A percentile compares a stretch with the other conserved stretches of the same genome.
Evolutionary conservation across 345 rosid species (phyloP).

Genomic region (Gynandropsis gynandra): DNA sequence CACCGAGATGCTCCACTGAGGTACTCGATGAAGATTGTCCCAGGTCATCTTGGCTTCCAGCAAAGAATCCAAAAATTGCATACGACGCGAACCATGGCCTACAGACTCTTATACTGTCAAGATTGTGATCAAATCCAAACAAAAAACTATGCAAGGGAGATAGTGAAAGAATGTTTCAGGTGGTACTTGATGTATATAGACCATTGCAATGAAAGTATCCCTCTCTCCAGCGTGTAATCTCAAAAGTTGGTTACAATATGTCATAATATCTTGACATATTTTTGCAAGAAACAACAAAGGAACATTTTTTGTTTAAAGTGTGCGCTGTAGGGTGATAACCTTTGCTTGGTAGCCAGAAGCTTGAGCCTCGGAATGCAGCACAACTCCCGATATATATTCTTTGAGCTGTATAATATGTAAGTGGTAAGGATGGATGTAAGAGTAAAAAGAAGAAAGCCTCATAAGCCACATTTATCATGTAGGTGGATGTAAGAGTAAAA

Average conservation of each 20-base stretch:
- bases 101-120: constrained; percentile 71
- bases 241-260: neutral
- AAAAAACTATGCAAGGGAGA: constrained; percentile 12
- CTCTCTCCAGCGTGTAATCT: constrained; percentile 1
- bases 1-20: too few relatives aligned
- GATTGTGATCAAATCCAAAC: too few relatives aligned
- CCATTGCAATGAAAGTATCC: constrained; percentile 1
- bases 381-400: constrained; percentile 68
- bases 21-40: too few relatives aligned
- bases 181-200: too few relatives aligned
- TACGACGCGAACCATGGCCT: constrained; percentile 69
- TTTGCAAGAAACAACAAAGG: constrained; percentile 4
- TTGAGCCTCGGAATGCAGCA: constrained; percentile 90
- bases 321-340: constrained; percentile 33
- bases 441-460: neutral
- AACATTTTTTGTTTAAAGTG: neutral
- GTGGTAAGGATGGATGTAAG: constrained; percentile 19
- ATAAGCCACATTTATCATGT: neutral
- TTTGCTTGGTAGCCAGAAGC: constrained; percentile 74
- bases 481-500: too few relatives aligned
- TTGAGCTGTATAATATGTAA: constrained; percentile 61
- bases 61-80: too few relatives aligned
- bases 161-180: constrained; percentile 4
- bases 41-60: too few relatives aligned
- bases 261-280: constrained; percentile 1